Evolutionary conservation across 306 rosid species (phyloP).

Genomic region (Sechiopsis laciniata): DNA sequence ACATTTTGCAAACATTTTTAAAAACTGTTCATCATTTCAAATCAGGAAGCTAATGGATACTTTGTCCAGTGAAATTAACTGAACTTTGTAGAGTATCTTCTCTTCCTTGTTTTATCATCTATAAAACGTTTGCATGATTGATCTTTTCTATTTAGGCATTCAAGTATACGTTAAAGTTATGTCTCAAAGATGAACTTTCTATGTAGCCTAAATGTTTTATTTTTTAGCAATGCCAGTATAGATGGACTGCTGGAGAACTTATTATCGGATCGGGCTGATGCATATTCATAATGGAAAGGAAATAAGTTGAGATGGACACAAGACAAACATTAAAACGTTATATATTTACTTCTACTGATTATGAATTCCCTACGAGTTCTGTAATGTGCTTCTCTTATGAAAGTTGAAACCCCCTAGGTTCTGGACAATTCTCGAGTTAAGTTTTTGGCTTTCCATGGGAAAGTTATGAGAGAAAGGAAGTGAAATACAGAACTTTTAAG

Average conservation of each 20-base stretch:
- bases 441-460: not conserved
- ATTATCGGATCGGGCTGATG: not conserved
- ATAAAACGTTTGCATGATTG: not conserved
- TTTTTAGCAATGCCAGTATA: conserved; percentile 14
- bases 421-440: not conserved
- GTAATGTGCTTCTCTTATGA: conserved; percentile 1
- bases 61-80: not conserved
- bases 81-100: not conserved
- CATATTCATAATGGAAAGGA: not conserved
- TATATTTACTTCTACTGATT: not conserved
- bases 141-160: not conserved
- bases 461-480: conserved; percentile 1
- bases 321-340: not conserved
- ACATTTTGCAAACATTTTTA: not conserved
- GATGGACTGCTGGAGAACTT: conserved; percentile 1
- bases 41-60: not conserved
- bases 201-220: not conserved
- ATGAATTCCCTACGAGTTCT: not conserved
- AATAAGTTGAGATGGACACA: not conserved
- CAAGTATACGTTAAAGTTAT: not conserved
- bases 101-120: not conserved
- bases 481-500: not conserved
- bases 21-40: not conserved
- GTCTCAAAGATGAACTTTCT: not conserved
- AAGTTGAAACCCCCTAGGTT: not conserved